Conservation (phyloP, 2,329 filamentous ascomycete species). For the Colletotrichum euphorbiae region DNA sequence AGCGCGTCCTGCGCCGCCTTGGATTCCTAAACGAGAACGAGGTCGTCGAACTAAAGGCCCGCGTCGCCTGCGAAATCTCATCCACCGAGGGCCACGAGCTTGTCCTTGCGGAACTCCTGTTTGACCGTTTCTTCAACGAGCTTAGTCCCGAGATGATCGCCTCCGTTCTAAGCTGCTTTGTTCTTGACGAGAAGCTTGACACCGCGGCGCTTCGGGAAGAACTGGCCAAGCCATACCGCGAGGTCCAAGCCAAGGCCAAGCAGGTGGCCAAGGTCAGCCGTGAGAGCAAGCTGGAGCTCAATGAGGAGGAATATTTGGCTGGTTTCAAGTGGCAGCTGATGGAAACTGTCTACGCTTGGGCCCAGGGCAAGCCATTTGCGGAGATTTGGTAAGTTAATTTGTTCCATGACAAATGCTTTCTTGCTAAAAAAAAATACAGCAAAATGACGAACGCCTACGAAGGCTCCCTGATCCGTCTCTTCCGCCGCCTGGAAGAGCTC, state of each 20-base stretch:
- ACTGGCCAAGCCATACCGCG: conserved; percentile 84
- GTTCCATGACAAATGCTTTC: background rate
- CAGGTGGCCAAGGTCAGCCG: conserved; percentile 92
- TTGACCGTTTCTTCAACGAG: conserved; percentile 98
- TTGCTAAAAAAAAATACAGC: conserved; percentile 58
- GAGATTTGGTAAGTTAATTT: conserved; percentile 87
- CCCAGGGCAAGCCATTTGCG: conserved; percentile 87
- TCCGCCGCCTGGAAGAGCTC: conserved; percentile 93
- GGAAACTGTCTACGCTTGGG: conserved; percentile 95
- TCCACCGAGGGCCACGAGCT: conserved; percentile 92
- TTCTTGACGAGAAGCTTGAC: conserved; percentile 96
- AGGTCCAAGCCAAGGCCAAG: conserved; percentile 88
- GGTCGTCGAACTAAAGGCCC: conserved; percentile 95
- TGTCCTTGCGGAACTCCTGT: conserved; percentile 90
- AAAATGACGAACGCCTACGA: conserved; percentile 99
- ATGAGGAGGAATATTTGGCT: conserved; percentile 92
- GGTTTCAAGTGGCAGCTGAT: conserved; percentile 95
- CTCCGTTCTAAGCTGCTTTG: conserved; percentile 89
- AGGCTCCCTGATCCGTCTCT: conserved; percentile 93
- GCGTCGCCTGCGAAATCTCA: conserved; percentile 97
- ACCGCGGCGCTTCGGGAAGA: conserved; percentile 83
- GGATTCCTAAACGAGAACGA: conserved; percentile 96
- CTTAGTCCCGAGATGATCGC: conserved; percentile 89
- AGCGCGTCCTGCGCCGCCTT: conserved; percentile 91
- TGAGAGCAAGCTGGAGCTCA: conserved; percentile 93